These are phyloP conservation scores for Fomitopsis serialis DNA, from an alignment of 768 basidiomycete species.

Conservation along the genomic window DNA sequence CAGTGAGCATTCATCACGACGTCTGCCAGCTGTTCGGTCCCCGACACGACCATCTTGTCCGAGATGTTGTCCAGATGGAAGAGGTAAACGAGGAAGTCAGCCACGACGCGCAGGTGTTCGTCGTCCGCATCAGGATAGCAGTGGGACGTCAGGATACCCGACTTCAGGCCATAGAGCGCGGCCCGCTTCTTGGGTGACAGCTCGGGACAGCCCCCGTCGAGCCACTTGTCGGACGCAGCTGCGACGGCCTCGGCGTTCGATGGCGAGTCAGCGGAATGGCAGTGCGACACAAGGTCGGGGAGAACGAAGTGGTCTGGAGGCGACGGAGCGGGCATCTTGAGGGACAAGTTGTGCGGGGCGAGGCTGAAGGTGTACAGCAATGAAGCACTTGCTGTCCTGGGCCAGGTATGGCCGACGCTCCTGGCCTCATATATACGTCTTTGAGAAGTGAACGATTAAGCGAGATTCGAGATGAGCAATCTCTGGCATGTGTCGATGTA, in stretches of 20 bases:
- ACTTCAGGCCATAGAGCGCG: constrained; percentile 59
- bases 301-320: constrained; percentile 24
- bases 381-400: no score
- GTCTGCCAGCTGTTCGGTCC: constrained; percentile 52
- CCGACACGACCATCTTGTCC: constrained; percentile 64
- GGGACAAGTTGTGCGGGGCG: no score
- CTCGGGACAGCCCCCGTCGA: constrained; percentile 52
- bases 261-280: constrained; percentile 48
- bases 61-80: constrained; percentile 76
- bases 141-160: constrained; percentile 61
- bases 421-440: no score
- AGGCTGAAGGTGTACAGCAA: no score
- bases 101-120: constrained; percentile 58
- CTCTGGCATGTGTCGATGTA: no score
- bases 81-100: constrained; percentile 69
- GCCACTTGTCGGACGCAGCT: constrained; percentile 56
- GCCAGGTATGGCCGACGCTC: no score
- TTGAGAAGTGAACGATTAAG: no score
- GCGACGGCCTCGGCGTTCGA: constrained; percentile 54
- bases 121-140: constrained; percentile 51
- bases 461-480: no score
- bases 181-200: constrained; percentile 44
- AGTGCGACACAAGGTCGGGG: constrained; percentile 72
- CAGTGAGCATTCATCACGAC: constrained; percentile 66
- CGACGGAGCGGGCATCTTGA: no score